phyloP scores from a whole-genome alignment of 2,329 filamentous ascomycete species.

The Aspergillus tanneri region DNA sequence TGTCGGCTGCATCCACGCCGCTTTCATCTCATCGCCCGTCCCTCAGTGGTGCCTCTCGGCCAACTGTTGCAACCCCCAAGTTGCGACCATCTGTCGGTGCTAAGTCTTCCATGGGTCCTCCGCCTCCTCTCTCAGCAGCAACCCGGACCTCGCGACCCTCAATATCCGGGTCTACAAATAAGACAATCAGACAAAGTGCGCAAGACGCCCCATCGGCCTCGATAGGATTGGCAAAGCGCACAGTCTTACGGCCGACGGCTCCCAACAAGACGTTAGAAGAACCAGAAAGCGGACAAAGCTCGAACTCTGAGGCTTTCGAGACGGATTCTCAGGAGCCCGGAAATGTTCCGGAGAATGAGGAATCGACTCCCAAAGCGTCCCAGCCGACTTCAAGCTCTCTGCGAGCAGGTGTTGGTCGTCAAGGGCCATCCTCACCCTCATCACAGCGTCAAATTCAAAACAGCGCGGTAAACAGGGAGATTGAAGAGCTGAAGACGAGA shows the following conservation, averaged over 20 bases:
- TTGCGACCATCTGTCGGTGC: constrained; percentile 56
- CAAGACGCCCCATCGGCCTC: constrained; percentile 26
- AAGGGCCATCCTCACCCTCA: constrained; percentile 30
- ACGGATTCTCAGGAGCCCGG: constrained; percentile 24
- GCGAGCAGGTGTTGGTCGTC: constrained; percentile 26
- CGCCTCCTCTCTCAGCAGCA: constrained; percentile 40
- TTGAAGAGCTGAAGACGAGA: constrained; percentile 87
- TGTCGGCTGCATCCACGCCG: constrained; percentile 57
- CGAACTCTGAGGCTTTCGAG: constrained; percentile 32
- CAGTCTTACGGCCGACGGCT: constrained; percentile 32
- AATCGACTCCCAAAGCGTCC: constrained; percentile 21
- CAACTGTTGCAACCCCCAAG: constrained; percentile 50
- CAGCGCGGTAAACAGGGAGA: constrained; percentile 61
- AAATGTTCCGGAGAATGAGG: constrained; percentile 23
- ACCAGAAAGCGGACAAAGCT: constrained; percentile 26
- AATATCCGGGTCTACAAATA: constrained; percentile 33
- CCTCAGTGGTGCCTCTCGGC: constrained; percentile 52
- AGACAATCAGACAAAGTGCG: constrained; percentile 34
- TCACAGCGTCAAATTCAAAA: constrained; percentile 46
- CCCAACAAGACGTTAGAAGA: constrained; percentile 29
- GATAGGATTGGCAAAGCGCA: constrained; percentile 31
- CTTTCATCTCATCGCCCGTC: constrained; percentile 50
- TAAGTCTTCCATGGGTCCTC: constrained; percentile 68
- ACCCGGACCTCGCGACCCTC: constrained; percentile 42
- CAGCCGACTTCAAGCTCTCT: constrained; percentile 26